phyloP scores from a whole-genome alignment of 2,329 filamentous ascomycete genomes.

The Mycosphaerella sp. region DNA sequence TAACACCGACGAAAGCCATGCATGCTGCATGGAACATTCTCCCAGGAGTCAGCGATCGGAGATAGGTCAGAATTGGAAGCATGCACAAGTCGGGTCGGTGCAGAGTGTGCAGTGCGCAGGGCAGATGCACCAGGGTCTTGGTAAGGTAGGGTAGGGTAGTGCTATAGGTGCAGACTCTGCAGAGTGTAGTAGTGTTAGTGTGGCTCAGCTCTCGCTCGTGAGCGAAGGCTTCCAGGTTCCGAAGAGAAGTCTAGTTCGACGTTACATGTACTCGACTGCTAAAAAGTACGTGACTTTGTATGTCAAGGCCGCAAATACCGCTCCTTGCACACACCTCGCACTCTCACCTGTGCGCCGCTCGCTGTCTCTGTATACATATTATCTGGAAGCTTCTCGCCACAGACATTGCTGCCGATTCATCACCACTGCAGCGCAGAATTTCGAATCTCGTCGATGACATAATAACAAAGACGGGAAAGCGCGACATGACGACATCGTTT shows the following conservation, averaged over 20 bases:
- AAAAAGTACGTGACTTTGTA: background rate
- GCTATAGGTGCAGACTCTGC: background rate
- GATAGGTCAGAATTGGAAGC: background rate
- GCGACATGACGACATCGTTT: background rate
- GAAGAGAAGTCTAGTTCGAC: background rate
- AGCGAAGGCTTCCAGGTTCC: background rate
- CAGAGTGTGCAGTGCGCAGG: background rate
- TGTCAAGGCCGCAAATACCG: background rate
- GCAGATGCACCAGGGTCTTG: background rate
- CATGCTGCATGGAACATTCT: slow-evolving; percentile 2
- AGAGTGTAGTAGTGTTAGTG: no score
- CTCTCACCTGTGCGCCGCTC: background rate
- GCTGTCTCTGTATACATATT: background rate
- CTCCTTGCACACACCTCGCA: background rate
- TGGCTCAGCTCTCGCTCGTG: slow-evolving; percentile 2
- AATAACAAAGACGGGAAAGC: background rate
- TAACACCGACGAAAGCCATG: background rate
- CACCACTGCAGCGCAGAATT: background rate
- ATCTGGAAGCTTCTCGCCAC: slow-evolving; percentile 6
- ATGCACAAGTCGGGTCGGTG: no score
- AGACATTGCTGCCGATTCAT: background rate
- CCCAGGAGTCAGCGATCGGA: slow-evolving; percentile 1
- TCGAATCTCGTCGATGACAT: no score
- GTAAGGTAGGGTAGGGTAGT: no score
- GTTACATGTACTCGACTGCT: background rate